phyloP scores from a whole-genome alignment of 768 basidiomycete species.

The Pleurotus eryngii region DNA sequence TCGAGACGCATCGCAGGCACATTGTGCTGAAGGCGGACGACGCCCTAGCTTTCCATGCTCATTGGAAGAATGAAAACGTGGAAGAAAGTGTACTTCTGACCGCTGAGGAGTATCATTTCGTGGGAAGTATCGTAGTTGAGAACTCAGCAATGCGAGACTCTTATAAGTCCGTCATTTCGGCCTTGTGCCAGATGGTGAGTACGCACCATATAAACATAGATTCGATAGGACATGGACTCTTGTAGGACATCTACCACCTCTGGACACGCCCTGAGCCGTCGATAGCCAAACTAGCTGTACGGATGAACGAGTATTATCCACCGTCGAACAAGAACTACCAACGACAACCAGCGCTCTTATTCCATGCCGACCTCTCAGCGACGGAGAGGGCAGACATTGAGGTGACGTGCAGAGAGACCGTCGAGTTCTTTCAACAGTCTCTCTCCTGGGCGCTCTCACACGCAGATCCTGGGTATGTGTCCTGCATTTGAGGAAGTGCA shows the following conservation, averaged over 20 bases:
- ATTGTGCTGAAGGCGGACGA: slow-evolving; percentile 21
- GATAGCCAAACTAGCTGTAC: slow-evolving; percentile 31
- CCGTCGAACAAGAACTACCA: slow-evolving; percentile 19
- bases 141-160: slow-evolving; percentile 22
- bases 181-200: slow-evolving; percentile 28
- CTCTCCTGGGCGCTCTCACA: slow-evolving; percentile 19
- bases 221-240: neutral
- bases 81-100: slow-evolving; percentile 11
- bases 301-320: slow-evolving; percentile 41
- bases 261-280: slow-evolving; percentile 25
- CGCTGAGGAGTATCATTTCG: slow-evolving; percentile 16
- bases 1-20: slow-evolving; percentile 32
- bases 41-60: slow-evolving; percentile 25
- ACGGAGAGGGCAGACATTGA: slow-evolving; percentile 18
- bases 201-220: neutral
- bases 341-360: slow-evolving; percentile 19
- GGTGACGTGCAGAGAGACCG: slow-evolving; percentile 13
- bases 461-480: slow-evolving; percentile 13
- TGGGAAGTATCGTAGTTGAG: slow-evolving; percentile 14
- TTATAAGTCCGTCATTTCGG: slow-evolving; percentile 27
- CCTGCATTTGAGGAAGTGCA: neutral
- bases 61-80: slow-evolving; percentile 16
- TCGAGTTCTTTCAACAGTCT: slow-evolving; percentile 15
- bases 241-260: slow-evolving; percentile 31
- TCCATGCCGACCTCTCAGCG: slow-evolving; percentile 23